Evolutionary conservation across 345 rosid species (phyloP).

Genomic region (Eucalyptus cladocalyx): DNA sequence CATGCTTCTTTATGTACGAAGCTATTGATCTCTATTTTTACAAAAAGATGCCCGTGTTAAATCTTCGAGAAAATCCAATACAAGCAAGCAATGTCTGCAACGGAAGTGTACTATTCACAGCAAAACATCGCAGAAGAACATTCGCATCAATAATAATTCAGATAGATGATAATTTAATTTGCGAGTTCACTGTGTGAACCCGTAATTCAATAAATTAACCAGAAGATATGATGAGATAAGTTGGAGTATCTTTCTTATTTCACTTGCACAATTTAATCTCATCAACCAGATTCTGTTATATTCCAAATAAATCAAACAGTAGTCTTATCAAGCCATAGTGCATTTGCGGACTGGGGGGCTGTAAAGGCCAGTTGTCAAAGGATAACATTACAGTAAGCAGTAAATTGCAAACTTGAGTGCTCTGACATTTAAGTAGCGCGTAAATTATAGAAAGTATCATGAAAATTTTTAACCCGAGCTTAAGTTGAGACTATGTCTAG

Average conservation of each 20-base stretch:
- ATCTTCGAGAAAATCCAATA: not conserved
- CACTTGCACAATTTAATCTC: not conserved
- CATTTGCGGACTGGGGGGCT: not conserved
- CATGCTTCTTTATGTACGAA: conserved; percentile 59
- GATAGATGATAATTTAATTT: not conserved
- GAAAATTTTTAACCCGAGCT: not conserved
- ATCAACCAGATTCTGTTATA: not conserved
- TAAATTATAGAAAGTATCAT: not conserved
- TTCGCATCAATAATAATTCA: not conserved
- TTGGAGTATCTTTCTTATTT: not conserved
- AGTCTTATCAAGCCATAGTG: not conserved
- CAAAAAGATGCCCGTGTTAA: not conserved
- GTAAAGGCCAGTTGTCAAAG: not conserved
- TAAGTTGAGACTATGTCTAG: not conserved
- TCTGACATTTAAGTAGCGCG: not conserved
- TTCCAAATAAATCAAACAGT: not conserved
- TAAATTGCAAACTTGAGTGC: not conserved
- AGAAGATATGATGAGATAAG: not conserved
- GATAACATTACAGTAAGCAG: not conserved
- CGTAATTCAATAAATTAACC: not conserved
- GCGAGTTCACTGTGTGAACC: not conserved
- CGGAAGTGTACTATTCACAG: not conserved
- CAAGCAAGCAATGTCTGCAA: not conserved
- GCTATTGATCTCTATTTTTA: conserved; percentile 73
- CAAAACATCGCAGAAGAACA: not conserved